Percentiles rank a stretch among this genome's conserved stretches.
These are phyloP conservation scores for Haplosporangium sp. DNA, from an alignment of 371 early-diverging fungal species.

Conservation along the genomic window DNA sequence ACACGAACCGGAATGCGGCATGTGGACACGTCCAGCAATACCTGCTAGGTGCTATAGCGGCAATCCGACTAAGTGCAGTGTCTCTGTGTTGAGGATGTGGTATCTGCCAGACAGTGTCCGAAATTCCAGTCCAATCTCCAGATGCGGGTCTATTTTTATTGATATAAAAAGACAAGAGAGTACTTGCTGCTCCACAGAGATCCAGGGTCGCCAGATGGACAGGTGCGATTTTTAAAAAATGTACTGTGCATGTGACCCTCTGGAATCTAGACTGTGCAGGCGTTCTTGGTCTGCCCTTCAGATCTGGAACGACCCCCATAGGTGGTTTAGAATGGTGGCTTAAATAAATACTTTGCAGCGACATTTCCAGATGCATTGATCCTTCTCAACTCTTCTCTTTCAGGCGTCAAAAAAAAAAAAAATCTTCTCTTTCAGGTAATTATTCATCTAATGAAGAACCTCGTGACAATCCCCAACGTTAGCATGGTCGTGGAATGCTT, in stretches of 20 bases:
- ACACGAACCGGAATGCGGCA: background rate
- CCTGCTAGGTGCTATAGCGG: conserved; percentile 9
- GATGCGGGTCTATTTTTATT: conserved; percentile 10
- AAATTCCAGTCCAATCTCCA: conserved; percentile 7
- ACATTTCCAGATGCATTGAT: too few relatives aligned
- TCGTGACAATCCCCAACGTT: too few relatives aligned
- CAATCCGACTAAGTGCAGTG: background rate
- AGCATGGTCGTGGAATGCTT: too few relatives aligned
- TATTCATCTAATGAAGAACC: too few relatives aligned
- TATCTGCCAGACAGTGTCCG: conserved; percentile 8
- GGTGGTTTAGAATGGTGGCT: too few relatives aligned
- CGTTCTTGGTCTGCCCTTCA: conserved; percentile 14
- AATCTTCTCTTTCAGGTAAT: too few relatives aligned
- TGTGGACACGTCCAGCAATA: conserved; percentile 8
- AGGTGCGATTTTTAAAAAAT: conserved; percentile 8
- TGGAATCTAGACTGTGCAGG: conserved; percentile 10
- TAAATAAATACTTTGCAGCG: too few relatives aligned
- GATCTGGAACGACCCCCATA: conserved; percentile 11
- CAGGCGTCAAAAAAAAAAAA: too few relatives aligned
- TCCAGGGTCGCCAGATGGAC: conserved; percentile 7
- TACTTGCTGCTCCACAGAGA: conserved; percentile 10
- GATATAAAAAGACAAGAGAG: conserved; percentile 3
- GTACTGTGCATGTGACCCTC: conserved; percentile 3
- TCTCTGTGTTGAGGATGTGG: conserved; percentile 4
- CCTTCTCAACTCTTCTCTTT: too few relatives aligned